Evolutionary conservation across 805 yeast genomes (phyloP).

Genomic region (Brettanomyces naardenensis): DNA sequence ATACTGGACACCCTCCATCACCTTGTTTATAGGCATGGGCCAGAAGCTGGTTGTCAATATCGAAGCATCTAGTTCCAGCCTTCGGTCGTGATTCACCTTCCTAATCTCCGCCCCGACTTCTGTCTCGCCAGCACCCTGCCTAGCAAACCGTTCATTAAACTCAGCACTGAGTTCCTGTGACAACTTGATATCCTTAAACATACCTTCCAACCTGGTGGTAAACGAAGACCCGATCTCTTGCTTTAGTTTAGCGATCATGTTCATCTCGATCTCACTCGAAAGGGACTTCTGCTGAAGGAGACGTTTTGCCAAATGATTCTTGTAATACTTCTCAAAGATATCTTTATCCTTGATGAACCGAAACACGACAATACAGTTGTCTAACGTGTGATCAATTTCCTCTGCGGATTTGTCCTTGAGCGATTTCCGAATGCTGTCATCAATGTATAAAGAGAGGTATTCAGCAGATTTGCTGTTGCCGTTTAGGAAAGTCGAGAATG

Average conservation of each 20-base stretch:
- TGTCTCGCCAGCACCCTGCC: slow-evolving; percentile 14
- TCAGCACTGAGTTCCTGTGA: slow-evolving; percentile 42
- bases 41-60: slow-evolving; percentile 57
- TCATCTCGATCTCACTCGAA: slow-evolving; percentile 59
- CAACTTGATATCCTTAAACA: slow-evolving; percentile 71
- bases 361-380: slow-evolving; percentile 53
- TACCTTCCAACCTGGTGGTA: slow-evolving; percentile 73
- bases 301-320: slow-evolving; percentile 80
- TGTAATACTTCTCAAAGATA: slow-evolving; percentile 75
- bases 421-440: slow-evolving; percentile 44
- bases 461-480: slow-evolving; percentile 41
- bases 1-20: slow-evolving; percentile 27
- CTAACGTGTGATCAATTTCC: slow-evolving; percentile 39
- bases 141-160: slow-evolving; percentile 22
- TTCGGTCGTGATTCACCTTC: slow-evolving; percentile 21
- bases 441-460: slow-evolving; percentile 48
- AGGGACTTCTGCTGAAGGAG: slow-evolving; percentile 40
- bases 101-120: slow-evolving; percentile 8
- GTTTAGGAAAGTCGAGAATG: slow-evolving; percentile 58
- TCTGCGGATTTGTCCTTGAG: slow-evolving; percentile 39
- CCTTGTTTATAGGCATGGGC: slow-evolving; percentile 47
- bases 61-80: slow-evolving; percentile 38
- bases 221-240: slow-evolving; percentile 76
- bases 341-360: slow-evolving; percentile 75
- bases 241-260: slow-evolving; percentile 56